Percentiles rank a stretch among this genome's conserved stretches.
These are phyloP conservation scores for Friedmanniomyces simplex DNA, from an alignment of 495 filamentous ascomycete genomes.

Conservation along the genomic window DNA sequence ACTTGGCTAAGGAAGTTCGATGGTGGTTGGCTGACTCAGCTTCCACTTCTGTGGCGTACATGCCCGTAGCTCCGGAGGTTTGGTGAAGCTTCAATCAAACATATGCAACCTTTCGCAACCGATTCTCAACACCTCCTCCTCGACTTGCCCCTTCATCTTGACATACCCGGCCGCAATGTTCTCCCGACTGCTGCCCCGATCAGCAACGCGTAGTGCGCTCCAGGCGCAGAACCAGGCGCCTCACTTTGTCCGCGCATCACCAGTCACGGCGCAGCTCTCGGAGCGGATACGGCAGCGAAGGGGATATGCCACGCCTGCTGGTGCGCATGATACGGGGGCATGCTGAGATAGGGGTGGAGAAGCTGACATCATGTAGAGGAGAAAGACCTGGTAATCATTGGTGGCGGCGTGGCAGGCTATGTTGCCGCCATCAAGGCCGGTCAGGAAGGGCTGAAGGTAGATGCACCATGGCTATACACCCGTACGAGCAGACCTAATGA, in stretches of 20 bases:
- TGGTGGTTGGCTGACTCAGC: no score
- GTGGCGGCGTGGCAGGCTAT: conserved; percentile 96
- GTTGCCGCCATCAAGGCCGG: conserved; percentile 98
- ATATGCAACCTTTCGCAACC: neutral
- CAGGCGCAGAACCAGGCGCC: conserved; percentile 7
- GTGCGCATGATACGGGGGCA: conserved; percentile 37
- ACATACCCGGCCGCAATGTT: conserved; percentile 6
- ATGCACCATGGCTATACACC: neutral
- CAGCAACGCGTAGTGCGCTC: conserved; percentile 10
- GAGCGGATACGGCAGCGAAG: conserved; percentile 29
- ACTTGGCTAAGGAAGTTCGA: no score
- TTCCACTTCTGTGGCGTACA: no score
- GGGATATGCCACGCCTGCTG: conserved; percentile 70
- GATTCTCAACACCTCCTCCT: neutral
- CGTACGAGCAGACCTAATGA: conserved; percentile 3
- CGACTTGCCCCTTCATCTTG: neutral
- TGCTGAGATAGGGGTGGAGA: conserved; percentile 1
- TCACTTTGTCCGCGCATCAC: conserved; percentile 11
- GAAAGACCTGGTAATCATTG: conserved; percentile 88
- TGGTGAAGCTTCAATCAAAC: neutral
- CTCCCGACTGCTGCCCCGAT: conserved; percentile 10
- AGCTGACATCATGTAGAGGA: conserved; percentile 47
- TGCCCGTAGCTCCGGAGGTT: no score
- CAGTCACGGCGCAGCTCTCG: conserved; percentile 17
- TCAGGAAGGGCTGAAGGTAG: conserved; percentile 91